Base-by-base conservation (phyloP, 371 early-diverging fungal genomes). In the Actinomortierella wolfii region DNA sequence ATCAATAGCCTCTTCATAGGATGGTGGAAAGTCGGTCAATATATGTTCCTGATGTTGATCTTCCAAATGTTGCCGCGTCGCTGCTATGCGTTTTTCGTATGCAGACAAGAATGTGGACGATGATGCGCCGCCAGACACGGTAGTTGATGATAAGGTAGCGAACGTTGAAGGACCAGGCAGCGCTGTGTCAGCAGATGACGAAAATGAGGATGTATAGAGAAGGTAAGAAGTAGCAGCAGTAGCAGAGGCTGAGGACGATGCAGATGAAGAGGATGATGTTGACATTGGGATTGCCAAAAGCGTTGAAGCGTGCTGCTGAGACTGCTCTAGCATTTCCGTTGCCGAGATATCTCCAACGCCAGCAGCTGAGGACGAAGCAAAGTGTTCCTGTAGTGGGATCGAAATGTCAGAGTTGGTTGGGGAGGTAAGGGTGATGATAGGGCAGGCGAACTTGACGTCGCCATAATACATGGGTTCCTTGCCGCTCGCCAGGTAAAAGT, bases 1-100 rank as follows among this genome's bases (percentile, higher is more conserved):
- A 44, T 68, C 68, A 15, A 68, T 20, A 11, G 68, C 68, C 21
- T 68, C 68, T 28, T 68, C 68, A 21, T 68, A 68, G 0, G 68
- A 62, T 1, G 68, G 68, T 9, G 68, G 68, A 24, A 68, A 68
- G 20, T 68, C 68, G 20, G 59, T 43, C 25, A 51, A 50, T 6
- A 28, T 20, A 2, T 34, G 58, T n/a, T 20, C 40, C 17, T 15
- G 54, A 23, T n/a, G 24, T 15, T n/a, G 57, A 11, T 34, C 34
- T 6, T 34, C 34, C 11, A 34, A 11, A 34, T 34, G 34, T 11
- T 34, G 34, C 11, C 34, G 34, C 11, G 34, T 34, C 34, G 11
- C 34, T 6, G 34, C 34, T 6, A 34, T 34, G 7, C 34, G 34
- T 11, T 34, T 34, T 34, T 34, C 34, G 11, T 34, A 34, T 11